These are phyloP conservation scores for Dactylellina parvicollis DNA, from an alignment of 2,329 filamentous ascomycete species.

Conservation along the genomic window DNA sequence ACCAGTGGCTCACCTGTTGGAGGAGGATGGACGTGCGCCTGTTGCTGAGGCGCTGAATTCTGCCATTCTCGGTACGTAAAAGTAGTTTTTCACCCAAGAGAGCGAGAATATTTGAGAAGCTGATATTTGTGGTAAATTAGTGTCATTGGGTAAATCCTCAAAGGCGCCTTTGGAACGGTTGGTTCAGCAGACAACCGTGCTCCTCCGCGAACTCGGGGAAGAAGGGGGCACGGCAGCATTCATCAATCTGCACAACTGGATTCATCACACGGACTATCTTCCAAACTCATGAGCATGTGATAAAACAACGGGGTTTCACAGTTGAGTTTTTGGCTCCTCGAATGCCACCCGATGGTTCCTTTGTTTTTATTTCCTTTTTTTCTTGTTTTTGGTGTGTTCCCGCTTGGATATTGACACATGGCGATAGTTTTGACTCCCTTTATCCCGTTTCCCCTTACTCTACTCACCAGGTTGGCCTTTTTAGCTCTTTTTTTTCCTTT, in stretches of 20 bases:
- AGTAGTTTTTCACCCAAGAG: not conserved
- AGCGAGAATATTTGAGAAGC: not conserved
- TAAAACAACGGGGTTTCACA: too few species aligned
- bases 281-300: slow-evolving; percentile 26
- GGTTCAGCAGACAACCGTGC: slow-evolving; percentile 83
- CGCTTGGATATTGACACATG: slow-evolving; percentile 24
- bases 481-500: slow-evolving; percentile 20
- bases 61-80: slow-evolving; percentile 78
- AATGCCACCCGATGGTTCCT: not conserved
- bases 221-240: slow-evolving; percentile 85
- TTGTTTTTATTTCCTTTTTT: slow-evolving; percentile 12
- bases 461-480: slow-evolving; percentile 17
- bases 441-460: slow-evolving; percentile 15
- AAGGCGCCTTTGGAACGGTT: slow-evolving; percentile 84
- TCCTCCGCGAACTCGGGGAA: slow-evolving; percentile 82
- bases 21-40: slow-evolving; percentile 75
- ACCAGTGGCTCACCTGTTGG: slow-evolving; percentile 79
- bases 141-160: slow-evolving; percentile 88
- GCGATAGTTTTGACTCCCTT: slow-evolving; percentile 16
- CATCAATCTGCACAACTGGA: slow-evolving; percentile 71
- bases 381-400: slow-evolving; percentile 18
- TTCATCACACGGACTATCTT: slow-evolving; percentile 40
- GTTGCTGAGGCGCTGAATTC: slow-evolving; percentile 95
- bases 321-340: slow-evolving; percentile 11
- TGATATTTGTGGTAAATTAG: slow-evolving; percentile 64